Percentiles rank a stretch among this genome's conserved stretches.
Conservation (phyloP, 768 basidiomycete species). For the Erythrobasidium yunnanense region DNA sequence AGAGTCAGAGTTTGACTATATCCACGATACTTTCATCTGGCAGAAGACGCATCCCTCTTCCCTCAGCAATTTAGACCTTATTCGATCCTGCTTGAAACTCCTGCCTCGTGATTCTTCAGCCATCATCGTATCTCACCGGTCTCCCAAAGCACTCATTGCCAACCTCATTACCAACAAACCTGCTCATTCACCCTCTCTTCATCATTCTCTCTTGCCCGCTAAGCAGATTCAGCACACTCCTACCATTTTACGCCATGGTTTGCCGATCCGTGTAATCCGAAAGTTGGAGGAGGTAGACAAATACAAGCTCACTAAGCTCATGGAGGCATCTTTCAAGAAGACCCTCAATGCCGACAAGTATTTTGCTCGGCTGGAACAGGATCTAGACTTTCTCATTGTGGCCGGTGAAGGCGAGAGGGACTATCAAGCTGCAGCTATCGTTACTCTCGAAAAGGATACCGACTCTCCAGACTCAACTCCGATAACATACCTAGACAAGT, state of each 20-base stretch:
- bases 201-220: constrained; percentile 72
- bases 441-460: constrained; percentile 52
- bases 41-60: constrained; percentile 65
- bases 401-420: constrained; percentile 49
- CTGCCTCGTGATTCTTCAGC: constrained; percentile 92
- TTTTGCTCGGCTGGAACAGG: constrained; percentile 62
- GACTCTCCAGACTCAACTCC: constrained; percentile 40
- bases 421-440: constrained; percentile 86
- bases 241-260: constrained; percentile 76
- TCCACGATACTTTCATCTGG: constrained; percentile 84
- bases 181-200: constrained; percentile 84
- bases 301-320: constrained; percentile 60
- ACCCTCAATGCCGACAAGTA: constrained; percentile 62
- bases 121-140: constrained; percentile 93
- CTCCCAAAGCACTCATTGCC: constrained; percentile 84
- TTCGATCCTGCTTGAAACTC: constrained; percentile 71
- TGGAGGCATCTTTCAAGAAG: constrained; percentile 76
- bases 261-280: constrained; percentile 73
- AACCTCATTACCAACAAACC: constrained; percentile 98
- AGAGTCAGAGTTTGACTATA: constrained; percentile 70
- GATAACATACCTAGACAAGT: constrained; percentile 93
- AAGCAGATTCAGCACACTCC: constrained; percentile 82
- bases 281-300: constrained; percentile 54
- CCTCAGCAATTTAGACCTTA: constrained; percentile 70
- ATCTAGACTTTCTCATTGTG: constrained; percentile 81